Conservation (phyloP, 2,329 filamentous ascomycete species). For the Epichloe coenophiala region DNA sequence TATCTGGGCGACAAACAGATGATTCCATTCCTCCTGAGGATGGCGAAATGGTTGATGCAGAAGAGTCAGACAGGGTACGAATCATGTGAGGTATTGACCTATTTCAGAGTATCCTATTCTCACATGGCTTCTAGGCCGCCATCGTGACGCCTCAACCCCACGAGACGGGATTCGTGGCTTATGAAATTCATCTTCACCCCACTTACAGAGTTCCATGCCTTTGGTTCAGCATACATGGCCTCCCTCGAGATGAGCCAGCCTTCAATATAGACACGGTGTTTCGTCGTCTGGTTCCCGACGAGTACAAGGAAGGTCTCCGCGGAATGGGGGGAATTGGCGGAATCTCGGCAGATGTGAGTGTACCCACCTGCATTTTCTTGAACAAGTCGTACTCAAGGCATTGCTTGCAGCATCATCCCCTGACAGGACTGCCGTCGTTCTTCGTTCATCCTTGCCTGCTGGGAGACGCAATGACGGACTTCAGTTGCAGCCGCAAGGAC, state of each 20-base stretch:
- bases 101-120: conserved; percentile 8
- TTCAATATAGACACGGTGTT: conserved; percentile 58
- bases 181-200: conserved; percentile 63
- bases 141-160: conserved; percentile 19
- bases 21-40: conserved; percentile 21
- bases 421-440: conserved; percentile 64
- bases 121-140: conserved; percentile 24
- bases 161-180: conserved; percentile 41
- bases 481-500: conserved; percentile 46
- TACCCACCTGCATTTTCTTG: conserved; percentile 4
- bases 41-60: conserved; percentile 33
- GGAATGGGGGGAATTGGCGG: conserved; percentile 52
- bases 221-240: conserved; percentile 55
- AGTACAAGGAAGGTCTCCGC: conserved; percentile 48
- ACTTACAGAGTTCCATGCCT: conserved; percentile 64
- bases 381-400: conserved; percentile 21
- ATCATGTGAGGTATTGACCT: conserved; percentile 2
- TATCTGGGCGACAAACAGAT: conserved; percentile 17
- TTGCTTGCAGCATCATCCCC: conserved; percentile 60
- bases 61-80: conserved; percentile 37
- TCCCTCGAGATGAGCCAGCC: conserved; percentile 39
- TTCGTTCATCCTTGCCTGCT: conserved; percentile 91
- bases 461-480: conserved; percentile 60
- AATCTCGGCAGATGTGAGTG: conserved; percentile 63
- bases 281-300: conserved; percentile 52